Evolutionary conservation across 805 yeast genomes (phyloP).

Genomic region (Ogataea salicorniae): DNA sequence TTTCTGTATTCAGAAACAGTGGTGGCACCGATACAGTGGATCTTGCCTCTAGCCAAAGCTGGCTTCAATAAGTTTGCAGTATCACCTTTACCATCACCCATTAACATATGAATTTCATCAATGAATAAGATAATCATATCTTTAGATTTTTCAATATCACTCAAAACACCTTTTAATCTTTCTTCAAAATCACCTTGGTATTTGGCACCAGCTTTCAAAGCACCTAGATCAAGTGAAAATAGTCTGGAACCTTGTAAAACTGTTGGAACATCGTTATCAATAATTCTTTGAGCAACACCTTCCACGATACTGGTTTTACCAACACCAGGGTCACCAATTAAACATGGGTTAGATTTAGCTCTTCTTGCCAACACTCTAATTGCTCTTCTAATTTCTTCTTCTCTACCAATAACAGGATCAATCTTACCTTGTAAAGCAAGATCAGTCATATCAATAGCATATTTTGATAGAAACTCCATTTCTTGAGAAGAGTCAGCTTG

Average conservation of each 20-base stretch:
- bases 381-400: conserved; percentile 94
- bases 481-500: conserved; percentile 86
- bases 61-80: conserved; percentile 97
- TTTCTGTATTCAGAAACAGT: conserved; percentile 92
- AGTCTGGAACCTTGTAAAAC: conserved; percentile 76
- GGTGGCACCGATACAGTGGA: conserved; percentile 98
- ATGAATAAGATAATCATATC: conserved; percentile 85
- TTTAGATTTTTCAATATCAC: conserved; percentile 85
- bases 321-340: conserved; percentile 99
- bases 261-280: conserved; percentile 92
- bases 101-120: conserved; percentile 98
- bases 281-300: conserved; percentile 96
- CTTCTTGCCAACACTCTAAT: conserved; percentile 95
- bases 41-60: conserved; percentile 91
- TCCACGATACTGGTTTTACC: conserved; percentile 98
- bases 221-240: conserved; percentile 89
- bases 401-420: conserved; percentile 98
- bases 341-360: conserved; percentile 92
- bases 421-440: conserved; percentile 90
- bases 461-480: conserved; percentile 79
- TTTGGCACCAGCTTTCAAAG: conserved; percentile 97
- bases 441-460: conserved; percentile 91
- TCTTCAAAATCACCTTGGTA: conserved; percentile 99
- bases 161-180: conserved; percentile 92
- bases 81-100: conserved; percentile 98